Conservation (phyloP, 2,329 filamentous ascomycete species). For the Paraphoma chrysanthemicola region DNA sequence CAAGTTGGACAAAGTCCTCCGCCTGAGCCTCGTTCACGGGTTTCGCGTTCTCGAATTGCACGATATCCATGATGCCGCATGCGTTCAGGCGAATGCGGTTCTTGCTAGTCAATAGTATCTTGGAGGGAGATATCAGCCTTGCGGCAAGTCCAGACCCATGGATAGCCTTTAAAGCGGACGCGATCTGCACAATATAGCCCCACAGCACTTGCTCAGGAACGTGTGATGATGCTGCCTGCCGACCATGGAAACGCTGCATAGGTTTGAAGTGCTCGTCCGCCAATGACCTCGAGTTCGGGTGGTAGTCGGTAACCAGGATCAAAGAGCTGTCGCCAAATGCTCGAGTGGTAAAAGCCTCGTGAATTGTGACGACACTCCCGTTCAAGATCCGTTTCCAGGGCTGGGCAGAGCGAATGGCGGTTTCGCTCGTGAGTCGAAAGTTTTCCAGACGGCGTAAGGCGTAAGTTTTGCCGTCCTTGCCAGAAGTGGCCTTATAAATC, state of each 20-base stretch:
- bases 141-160: slow-evolving; percentile 83
- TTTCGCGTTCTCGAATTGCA: slow-evolving; percentile 77
- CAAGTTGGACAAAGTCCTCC: slow-evolving; percentile 85
- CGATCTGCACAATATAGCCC: slow-evolving; percentile 91
- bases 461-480: slow-evolving; percentile 88
- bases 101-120: slow-evolving; percentile 88
- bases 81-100: slow-evolving; percentile 87
- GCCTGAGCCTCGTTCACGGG: slow-evolving; percentile 79
- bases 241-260: slow-evolving; percentile 47
- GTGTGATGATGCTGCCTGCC: slow-evolving; percentile 45
- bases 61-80: slow-evolving; percentile 88
- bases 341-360: slow-evolving; percentile 92
- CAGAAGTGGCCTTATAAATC: slow-evolving; percentile 93
- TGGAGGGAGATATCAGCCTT: slow-evolving; percentile 83
- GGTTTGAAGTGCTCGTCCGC: slow-evolving; percentile 76
- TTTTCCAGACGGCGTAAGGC: slow-evolving; percentile 86
- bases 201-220: slow-evolving; percentile 78
- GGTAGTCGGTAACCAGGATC: slow-evolving; percentile 92
- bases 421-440: slow-evolving; percentile 86
- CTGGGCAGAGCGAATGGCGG: slow-evolving; percentile 83
- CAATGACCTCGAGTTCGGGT: slow-evolving; percentile 88
- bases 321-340: slow-evolving; percentile 95
- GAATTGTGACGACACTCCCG: slow-evolving; percentile 81
- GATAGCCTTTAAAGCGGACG: slow-evolving; percentile 85
- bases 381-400: slow-evolving; percentile 88